phyloP scores from a whole-genome alignment of 495 filamentous ascomycete genomes.

The Neurospora terricola region DNA sequence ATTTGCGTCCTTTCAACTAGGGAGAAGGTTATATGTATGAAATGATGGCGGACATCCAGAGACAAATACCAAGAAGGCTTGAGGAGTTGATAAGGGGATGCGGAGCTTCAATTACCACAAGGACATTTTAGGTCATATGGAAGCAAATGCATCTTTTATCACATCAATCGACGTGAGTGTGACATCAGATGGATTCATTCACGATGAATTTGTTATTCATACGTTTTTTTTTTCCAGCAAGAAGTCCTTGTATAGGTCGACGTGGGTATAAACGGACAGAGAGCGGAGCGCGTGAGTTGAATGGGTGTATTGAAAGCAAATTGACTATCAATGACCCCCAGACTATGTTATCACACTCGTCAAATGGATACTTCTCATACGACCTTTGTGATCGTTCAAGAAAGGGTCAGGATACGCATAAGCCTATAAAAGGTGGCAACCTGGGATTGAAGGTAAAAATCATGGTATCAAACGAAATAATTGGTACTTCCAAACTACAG shows the following conservation, averaged over 20 bases:
- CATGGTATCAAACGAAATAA: too few species aligned
- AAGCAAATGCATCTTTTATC: not conserved
- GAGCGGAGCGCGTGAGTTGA: not conserved
- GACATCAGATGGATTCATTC: not conserved
- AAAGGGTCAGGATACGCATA: too few species aligned
- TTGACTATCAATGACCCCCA: too few species aligned
- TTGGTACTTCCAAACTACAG: too few species aligned
- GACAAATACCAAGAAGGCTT: not conserved
- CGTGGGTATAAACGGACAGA: not conserved
- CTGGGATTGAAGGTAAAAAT: too few species aligned
- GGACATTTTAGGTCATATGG: not conserved
- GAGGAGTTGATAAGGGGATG: not conserved
- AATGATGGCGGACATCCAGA: not conserved
- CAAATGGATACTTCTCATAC: too few species aligned
- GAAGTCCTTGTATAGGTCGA: not conserved
- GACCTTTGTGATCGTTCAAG: too few species aligned
- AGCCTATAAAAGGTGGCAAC: too few species aligned
- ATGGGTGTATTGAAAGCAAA: too few species aligned
- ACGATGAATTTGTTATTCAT: not conserved
- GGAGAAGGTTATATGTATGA: not conserved
- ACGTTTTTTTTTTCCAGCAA: not conserved
- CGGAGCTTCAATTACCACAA: not conserved
- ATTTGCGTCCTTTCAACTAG: not conserved
- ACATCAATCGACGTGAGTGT: not conserved
- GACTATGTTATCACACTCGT: too few species aligned